These are phyloP conservation scores for Arabidopsis thaliana DNA, from an alignment of 345 rosid genomes.

Conservation along the genomic window TAIR10.1 NC_003070.9:6832001-6832500, in stretches of 20 bases:
- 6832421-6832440: conserved; percentile 42
- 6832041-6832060: not conserved
- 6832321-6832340: conserved; percentile 14
- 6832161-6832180: not conserved
- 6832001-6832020: not conserved
- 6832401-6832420: conserved; percentile 10
- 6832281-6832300: conserved; percentile 14
- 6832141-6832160: not conserved
- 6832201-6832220: conserved; percentile 13
- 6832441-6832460: conserved; percentile 37
- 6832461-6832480: conserved; percentile 32
- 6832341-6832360: not conserved
- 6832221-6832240: conserved; percentile 31
- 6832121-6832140: not conserved
- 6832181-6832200: not conserved
- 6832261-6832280: conserved; percentile 32
- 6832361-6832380: conserved; percentile 1
- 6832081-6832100: not conserved
- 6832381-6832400: not conserved
- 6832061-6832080: not conserved
- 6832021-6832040: not conserved
- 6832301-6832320: conserved; percentile 5
- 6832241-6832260: conserved; percentile 32
- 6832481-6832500: not conserved
- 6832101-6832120: not conserved